Percentiles rank a stretch among this genome's conserved stretches.
Evolutionary conservation across 148 eudicot species (phyloP).

Genomic region (Fagopyrum esculentum): DNA sequence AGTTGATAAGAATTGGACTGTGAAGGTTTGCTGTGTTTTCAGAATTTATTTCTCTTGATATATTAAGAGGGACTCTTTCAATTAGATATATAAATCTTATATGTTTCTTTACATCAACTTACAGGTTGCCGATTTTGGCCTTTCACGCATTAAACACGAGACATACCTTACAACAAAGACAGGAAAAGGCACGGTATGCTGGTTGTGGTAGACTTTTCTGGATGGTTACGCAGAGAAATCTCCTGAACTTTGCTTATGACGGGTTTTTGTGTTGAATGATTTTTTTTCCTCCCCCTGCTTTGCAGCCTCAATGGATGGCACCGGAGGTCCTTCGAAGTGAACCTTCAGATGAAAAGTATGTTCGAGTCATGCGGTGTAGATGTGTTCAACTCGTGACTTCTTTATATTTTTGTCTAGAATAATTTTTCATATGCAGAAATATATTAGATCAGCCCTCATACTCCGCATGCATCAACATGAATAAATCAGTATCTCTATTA

Average conservation of each 20-base stretch:
- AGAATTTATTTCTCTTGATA: background rate
- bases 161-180: slow-evolving; percentile 73
- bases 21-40: slow-evolving; percentile 50
- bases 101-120: background rate
- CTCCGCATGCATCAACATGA: background rate
- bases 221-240: background rate
- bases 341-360: slow-evolving; percentile 92
- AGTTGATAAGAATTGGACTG: slow-evolving; percentile 95
- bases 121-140: slow-evolving; percentile 98
- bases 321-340: slow-evolving; percentile 98
- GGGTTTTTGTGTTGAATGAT: background rate
- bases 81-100: background rate
- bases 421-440: background rate
- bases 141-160: slow-evolving; percentile 88
- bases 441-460: background rate
- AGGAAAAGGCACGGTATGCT: slow-evolving; percentile 94
- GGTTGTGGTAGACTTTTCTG: slow-evolving; percentile 8
- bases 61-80: background rate
- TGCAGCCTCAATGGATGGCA: slow-evolving; percentile 99
- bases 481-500: background rate
- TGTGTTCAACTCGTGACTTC: slow-evolving; percentile 15
- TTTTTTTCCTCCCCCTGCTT: slow-evolving; percentile 2
- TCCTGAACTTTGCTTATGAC: background rate
- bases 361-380: slow-evolving; percentile 1
- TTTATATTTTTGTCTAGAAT: background rate